Percentiles rank a stretch among this genome's conserved stretches.
Evolutionary conservation across 768 basidiomycete genomes (phyloP).

Genomic region (Plicaturopsis crispa): DNA sequence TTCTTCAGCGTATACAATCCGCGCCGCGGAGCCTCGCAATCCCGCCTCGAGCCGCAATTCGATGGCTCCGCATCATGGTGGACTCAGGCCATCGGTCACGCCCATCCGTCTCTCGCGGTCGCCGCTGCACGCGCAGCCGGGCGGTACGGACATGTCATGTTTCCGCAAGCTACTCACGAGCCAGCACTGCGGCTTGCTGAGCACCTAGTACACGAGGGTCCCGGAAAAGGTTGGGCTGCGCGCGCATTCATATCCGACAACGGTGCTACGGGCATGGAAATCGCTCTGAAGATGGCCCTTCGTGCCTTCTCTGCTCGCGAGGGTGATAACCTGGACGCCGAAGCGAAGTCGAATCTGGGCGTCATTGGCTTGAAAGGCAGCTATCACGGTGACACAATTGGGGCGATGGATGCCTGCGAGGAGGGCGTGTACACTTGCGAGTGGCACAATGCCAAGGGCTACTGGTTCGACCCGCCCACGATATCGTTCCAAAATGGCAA

Average conservation of each 20-base stretch:
- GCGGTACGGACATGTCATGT: constrained; percentile 96
- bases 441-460: constrained; percentile 90
- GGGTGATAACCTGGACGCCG: constrained; percentile 22
- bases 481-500: constrained; percentile 60
- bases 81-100: constrained; percentile 91
- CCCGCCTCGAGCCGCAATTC: constrained; percentile 52
- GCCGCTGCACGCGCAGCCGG: constrained; percentile 89
- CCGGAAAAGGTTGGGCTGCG: constrained; percentile 86
- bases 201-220: constrained; percentile 61
- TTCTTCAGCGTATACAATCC: constrained; percentile 69
- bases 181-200: constrained; percentile 86
- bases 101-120: constrained; percentile 63
- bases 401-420: constrained; percentile 92
- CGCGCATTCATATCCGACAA: constrained; percentile 93
- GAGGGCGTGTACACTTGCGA: constrained; percentile 92
- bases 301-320: constrained; percentile 49
- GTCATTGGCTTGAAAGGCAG: constrained; percentile 86
- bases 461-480: constrained; percentile 89
- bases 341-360: constrained; percentile 48
- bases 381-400: constrained; percentile 97
- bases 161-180: constrained; percentile 79
- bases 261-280: constrained; percentile 94
- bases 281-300: constrained; percentile 96
- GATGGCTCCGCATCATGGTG: constrained; percentile 98
- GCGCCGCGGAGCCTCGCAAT: constrained; percentile 17